Evolutionary conservation across 1,284 basidiomycete species (phyloP), one percentile per base, ranked within the genome.

Genomic region (Trametes versicolor): DNA sequence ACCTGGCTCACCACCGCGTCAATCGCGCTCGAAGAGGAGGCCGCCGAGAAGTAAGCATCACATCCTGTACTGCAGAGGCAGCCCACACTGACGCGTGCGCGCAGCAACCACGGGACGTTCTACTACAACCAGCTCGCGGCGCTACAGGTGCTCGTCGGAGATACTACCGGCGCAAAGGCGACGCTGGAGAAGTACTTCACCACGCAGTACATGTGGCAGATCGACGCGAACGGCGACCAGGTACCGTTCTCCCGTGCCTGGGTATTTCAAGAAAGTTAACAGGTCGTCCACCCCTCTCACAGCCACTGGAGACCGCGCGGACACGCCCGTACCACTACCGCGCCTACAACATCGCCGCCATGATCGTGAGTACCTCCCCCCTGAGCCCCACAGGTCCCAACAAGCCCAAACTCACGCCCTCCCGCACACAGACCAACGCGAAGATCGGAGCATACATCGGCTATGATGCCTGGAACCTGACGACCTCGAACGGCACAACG

Each of bases 301-400:
- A 87, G 76, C 86, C 87, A 2, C 81, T 85, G 47, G 87, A 91
- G 76, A 83, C 85, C 6, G 79, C 75, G 6, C 83, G 88, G 29
- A 87, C 87, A 1, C 78, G 85, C 17, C 86, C 88, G 3, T 89
- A 85, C 72, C 88, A 90, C 73, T 90, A 90, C 73, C 82, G 85
- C n/a, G 81, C 83, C 6, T 90, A 87, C 75, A 90, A 90, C 70
- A 77, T 90, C 21, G 86, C 86, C 4, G 88, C 85, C 23, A 87
- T 90, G 84, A 87, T 89, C 58, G 87, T 89, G 69, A 75, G 86
- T 76, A 50, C 36, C n/a, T 0, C 3, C 36, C 39, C 15, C 39
- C 15, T 4, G 12, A 4, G 4, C 12, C 15, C 10, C 41, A 27
- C 8, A 13, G 12, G 19, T 12, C n/a, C 29, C 29, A 32, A 23